These are phyloP conservation scores for Phaeomoniella chlamydospora DNA, from an alignment of 2,329 filamentous ascomycete genomes.

Conservation along the genomic window DNA sequence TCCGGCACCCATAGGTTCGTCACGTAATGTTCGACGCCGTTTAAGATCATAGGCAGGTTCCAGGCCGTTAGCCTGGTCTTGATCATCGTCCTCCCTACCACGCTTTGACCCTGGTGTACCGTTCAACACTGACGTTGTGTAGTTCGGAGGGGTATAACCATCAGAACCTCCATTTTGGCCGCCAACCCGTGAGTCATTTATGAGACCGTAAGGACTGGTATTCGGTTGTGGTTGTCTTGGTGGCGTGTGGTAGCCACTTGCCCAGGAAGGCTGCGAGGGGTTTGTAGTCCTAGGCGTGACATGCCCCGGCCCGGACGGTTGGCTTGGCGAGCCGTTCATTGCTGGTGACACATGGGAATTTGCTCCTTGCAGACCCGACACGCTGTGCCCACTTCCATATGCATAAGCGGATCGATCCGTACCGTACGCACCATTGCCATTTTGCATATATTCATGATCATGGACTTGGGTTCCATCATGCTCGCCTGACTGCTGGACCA, in stretches of 20 bases:
- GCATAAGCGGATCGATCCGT: conserved; percentile 60
- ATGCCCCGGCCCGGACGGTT: conserved; percentile 67
- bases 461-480: conserved; percentile 60
- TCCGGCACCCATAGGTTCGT: conserved; percentile 34
- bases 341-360: conserved; percentile 67
- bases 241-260: conserved; percentile 60
- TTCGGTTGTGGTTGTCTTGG: conserved; percentile 58
- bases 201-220: conserved; percentile 71
- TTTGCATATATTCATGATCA: conserved; percentile 71
- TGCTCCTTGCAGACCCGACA: conserved; percentile 54
- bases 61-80: conserved; percentile 39
- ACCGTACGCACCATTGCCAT: conserved; percentile 58
- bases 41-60: conserved; percentile 52
- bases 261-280: conserved; percentile 59
- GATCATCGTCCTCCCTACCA: conserved; percentile 48
- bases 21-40: conserved; percentile 63
- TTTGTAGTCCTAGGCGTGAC: conserved; percentile 72
- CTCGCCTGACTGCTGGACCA: conserved; percentile 40
- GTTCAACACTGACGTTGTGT: conserved; percentile 57
- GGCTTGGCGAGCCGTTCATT: conserved; percentile 65
- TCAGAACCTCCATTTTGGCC: conserved; percentile 53
- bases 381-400: conserved; percentile 53
- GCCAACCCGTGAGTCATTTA: conserved; percentile 60
- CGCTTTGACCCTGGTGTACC: conserved; percentile 45
- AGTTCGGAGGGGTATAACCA: conserved; percentile 53